Conservation (phyloP, 1,284 basidiomycete species). For the Apiotrichum gamsii region DNA sequence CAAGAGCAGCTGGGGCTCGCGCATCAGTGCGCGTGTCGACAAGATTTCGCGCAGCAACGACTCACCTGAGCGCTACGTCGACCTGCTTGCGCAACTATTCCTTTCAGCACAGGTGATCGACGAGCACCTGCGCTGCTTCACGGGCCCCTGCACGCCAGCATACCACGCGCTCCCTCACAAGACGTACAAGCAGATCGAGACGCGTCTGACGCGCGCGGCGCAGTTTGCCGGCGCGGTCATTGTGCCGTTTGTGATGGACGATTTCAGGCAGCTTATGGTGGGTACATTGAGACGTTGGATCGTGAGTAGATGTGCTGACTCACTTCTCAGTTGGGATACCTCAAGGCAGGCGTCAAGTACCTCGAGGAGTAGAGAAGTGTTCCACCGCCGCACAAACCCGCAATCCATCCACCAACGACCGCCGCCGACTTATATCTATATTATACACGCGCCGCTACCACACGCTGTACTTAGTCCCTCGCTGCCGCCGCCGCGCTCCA, state of each 20-base stretch:
- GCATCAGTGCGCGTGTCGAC: constrained; percentile 74
- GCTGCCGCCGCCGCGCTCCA: too few species aligned
- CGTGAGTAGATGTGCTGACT: neutral
- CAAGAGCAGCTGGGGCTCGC: constrained; percentile 62
- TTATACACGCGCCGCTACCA: too few species aligned
- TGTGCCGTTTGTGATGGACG: constrained; percentile 80
- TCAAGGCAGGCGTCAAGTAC: constrained; percentile 34
- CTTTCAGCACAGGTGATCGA: constrained; percentile 71
- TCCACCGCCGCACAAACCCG: too few species aligned
- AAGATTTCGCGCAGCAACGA: constrained; percentile 85
- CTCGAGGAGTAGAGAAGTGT: constrained; percentile 29
- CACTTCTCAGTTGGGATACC: constrained; percentile 33
- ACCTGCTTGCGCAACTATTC: constrained; percentile 70
- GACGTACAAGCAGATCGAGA: constrained; percentile 61
- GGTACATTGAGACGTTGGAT: constrained; percentile 38
- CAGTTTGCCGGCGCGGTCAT: constrained; percentile 89
- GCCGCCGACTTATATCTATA: too few species aligned
- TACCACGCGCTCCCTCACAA: constrained; percentile 66
- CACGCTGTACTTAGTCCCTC: too few species aligned
- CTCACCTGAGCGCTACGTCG: constrained; percentile 77
- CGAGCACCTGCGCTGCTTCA: constrained; percentile 72
- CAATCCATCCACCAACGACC: too few species aligned
- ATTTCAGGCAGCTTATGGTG: constrained; percentile 63
- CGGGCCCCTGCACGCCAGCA: constrained; percentile 53
- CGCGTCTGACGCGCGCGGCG: constrained; percentile 67